Evolutionary conservation across 2,329 filamentous ascomycete genomes (phyloP), one percentile per base, ranked within the genome.

Genomic region (Elsinoe australis): DNA sequence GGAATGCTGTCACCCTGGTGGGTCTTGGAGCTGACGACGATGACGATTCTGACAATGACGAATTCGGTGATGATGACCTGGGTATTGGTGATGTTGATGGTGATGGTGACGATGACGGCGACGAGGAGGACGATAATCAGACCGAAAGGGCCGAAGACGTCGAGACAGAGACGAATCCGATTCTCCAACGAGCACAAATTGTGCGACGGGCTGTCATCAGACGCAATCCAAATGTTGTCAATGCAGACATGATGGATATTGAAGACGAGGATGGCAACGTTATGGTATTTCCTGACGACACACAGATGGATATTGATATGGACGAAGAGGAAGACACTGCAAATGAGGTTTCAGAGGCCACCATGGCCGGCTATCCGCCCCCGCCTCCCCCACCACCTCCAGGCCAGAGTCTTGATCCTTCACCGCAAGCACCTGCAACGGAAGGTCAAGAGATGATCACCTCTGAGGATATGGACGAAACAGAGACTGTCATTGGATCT

Each of bases 271-370:
- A 66, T 33, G 70, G 71, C 39, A 64, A 68, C 29, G 54, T 51
- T 33, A 51, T 53, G 12, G 44, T 54, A 34, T 46, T 56, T 9
- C 47, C 48, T 6, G 53, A 52, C 19, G 46, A 59, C 31, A 67
- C 70, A 3, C 71, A 75, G 51, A 68, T 73, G 49, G 72, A 75
- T 47, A 72, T 74, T 64, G 71, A 70, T 46, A 62, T 64, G 49
- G 51, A 59, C 29, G 60, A 63, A 29, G 67, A 67, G 41, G 59
- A 69, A 22, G 46, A 45, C 3, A 82, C 85, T 22, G 80, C 85
- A 54, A 70, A 87, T 35, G 85, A 89, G 60, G 77, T 82, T 47
- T 79, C 83, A 54, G 85, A 92, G 64, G 83, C 85, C 22, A 87
- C 87, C 12, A 74, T 87, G 59, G 83, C 83, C 47, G 85, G 83